Evolutionary conservation across 345 rosid genomes (phyloP), one percentile per base, ranked within the genome.

Genomic region (Eucalyptus urophylla): DNA sequence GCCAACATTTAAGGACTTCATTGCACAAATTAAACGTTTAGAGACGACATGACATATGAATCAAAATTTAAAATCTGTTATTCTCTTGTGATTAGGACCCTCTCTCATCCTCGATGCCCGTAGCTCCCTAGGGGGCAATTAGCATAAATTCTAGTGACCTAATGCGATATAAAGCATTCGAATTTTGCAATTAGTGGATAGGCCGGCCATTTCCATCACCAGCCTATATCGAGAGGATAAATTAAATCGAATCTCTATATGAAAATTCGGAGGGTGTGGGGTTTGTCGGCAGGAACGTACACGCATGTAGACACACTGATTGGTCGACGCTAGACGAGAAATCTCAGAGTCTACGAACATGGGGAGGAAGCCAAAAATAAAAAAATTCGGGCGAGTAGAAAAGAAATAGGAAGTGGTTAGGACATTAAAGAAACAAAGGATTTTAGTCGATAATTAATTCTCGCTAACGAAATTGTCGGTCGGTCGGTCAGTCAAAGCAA

Each of bases 1-100:
- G 14, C 12, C 12, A 56, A 56, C 3, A 1, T 56, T 56, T 56
- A 56, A 56, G 1, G 0, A 9, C 0, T 24, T 9, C 2, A 24
- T 4, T 24, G 6, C 6, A 56, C 0, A 24, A 56, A 56, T 24
- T 56, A 56, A 56, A 24, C 0, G 0, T 22, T 56, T 0, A 0
- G 5, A 1, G 5, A 54, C 27, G 0, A 56, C 12, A 56, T 8
- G 2, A 24, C 12, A 56, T 24, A 56, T 56, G 13, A 10, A 24
- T 56, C 13, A 24, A 56, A 56, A 9, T 56, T 10, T 56, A 9
- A 56, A 8, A 22, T 9, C 6, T 22, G 2, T 51, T 37, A 37
- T 37, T 37, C 62, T 13, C 62, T 56, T 3, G 29, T 56, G 27
- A 56, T 56, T 56, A 56, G 62, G 62, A 56, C 6, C 13, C 3